Evolutionary conservation across 2,329 filamentous ascomycete species (phyloP).

Genomic region (Lecanicillium sp.): DNA sequence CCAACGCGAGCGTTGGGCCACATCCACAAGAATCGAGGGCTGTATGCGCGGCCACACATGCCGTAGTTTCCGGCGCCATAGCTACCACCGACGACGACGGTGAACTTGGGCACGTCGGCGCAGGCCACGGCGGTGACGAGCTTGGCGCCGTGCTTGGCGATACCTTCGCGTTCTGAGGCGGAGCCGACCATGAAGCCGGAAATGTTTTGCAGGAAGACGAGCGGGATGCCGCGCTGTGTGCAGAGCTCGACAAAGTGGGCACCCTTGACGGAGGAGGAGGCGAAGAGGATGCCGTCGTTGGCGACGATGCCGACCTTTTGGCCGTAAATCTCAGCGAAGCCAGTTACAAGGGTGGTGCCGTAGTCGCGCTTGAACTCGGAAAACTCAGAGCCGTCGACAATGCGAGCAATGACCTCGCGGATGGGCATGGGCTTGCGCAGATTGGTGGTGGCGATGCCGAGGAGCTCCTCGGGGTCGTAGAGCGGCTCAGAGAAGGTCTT

Average conservation of each 20-base stretch:
- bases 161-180: constrained; percentile 87
- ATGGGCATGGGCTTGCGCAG: constrained; percentile 79
- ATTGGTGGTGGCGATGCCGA: constrained; percentile 86
- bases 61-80: constrained; percentile 96
- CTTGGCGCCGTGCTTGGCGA: constrained; percentile 97
- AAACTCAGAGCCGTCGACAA: constrained; percentile 87
- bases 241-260: constrained; percentile 97
- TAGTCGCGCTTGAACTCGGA: constrained; percentile 93
- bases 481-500: constrained; percentile 64
- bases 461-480: constrained; percentile 71
- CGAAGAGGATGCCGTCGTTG: constrained; percentile 94
- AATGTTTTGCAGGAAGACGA: constrained; percentile 95
- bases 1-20: constrained; percentile 97
- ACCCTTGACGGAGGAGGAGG: constrained; percentile 81
- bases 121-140: constrained; percentile 92
- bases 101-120: constrained; percentile 93
- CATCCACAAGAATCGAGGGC: constrained; percentile 87
- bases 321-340: constrained; percentile 85
- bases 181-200: constrained; percentile 96
- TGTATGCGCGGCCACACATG: constrained; percentile 94
- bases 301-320: constrained; percentile 89
- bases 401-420: constrained; percentile 84
- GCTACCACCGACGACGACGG: constrained; percentile 87
- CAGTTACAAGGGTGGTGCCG: constrained; percentile 82
- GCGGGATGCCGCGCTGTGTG: constrained; percentile 78